Evolutionary conservation across 1,284 basidiomycete species (phyloP).

Genomic region (Trametes versicolor): DNA sequence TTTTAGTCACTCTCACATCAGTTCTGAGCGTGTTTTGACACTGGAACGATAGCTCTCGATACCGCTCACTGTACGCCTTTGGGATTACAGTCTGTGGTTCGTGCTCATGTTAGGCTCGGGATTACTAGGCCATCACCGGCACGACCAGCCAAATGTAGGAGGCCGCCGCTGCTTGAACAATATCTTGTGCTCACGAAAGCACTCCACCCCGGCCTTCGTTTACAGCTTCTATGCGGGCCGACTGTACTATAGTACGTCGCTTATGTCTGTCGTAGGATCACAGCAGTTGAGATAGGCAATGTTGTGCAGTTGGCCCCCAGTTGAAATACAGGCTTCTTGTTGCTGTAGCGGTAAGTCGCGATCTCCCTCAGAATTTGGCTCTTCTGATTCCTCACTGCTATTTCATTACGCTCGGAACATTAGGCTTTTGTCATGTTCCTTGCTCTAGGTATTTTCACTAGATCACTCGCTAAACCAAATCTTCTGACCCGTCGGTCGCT

Average conservation of each 20-base stretch:
- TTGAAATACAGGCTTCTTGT: constrained; percentile 4
- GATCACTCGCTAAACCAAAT: too few relatives aligned
- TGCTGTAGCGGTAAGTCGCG: background rate
- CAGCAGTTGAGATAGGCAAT: background rate
- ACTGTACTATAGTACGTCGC: background rate
- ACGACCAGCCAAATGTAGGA: background rate
- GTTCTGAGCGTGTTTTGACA: background rate
- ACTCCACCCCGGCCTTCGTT: background rate
- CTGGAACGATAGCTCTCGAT: constrained; percentile 1
- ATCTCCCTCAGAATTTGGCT: background rate
- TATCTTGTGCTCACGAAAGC: background rate
- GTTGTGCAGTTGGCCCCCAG: background rate
- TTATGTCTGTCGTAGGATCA: background rate
- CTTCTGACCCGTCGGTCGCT: background rate
- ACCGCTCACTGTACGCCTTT: background rate
- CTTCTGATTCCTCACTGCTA: background rate
- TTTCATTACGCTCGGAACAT: background rate
- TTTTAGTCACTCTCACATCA: background rate
- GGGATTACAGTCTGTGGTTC: background rate
- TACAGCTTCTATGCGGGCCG: constrained; percentile 9
- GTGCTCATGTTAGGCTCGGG: background rate
- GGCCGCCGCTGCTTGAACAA: background rate
- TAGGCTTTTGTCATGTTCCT: constrained; percentile 2
- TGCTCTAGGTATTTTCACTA: background rate
- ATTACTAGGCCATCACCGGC: background rate